phyloP scores from a whole-genome alignment of 768 basidiomycete genomes.

The Leucosporidium creatinivorum region DNA sequence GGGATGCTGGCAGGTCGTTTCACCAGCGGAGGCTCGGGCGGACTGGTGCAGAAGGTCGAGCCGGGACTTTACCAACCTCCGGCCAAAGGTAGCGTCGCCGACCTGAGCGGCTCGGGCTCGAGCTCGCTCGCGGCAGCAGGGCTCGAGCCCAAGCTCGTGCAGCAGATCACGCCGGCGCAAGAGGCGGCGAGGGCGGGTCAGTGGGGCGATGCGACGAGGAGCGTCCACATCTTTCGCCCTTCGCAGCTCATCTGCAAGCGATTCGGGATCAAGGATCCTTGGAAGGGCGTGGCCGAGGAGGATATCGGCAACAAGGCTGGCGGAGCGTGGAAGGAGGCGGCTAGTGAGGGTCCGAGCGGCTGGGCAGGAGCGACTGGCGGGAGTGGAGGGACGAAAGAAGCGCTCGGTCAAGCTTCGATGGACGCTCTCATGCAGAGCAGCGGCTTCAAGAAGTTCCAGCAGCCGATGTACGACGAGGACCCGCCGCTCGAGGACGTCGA shows the following conservation, averaged over 20 bases:
- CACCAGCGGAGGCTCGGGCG: conserved; percentile 60
- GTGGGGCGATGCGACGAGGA: conserved; percentile 84
- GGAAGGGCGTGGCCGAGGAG: conserved; percentile 48
- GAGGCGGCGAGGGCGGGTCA: conserved; percentile 78
- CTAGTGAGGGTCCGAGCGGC: conserved; percentile 4
- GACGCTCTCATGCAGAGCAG: conserved; percentile 28
- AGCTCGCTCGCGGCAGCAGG: conserved; percentile 47
- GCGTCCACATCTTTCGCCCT: conserved; percentile 67
- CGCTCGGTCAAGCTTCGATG: conserved; percentile 28
- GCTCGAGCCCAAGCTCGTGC: conserved; percentile 47
- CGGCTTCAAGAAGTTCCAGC: conserved; percentile 32
- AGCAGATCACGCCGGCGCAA: conserved; percentile 58
- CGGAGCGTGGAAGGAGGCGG: conserved; percentile 25
- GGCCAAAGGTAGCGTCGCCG: not conserved
- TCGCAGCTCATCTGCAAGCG: conserved; percentile 81
- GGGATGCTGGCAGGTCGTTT: conserved; percentile 94
- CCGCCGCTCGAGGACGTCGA: conserved; percentile 23
- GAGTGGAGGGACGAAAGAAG: conserved; percentile 11
- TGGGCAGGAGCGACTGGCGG: not conserved
- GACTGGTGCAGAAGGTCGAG: conserved; percentile 16
- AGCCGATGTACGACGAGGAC: conserved; percentile 22
- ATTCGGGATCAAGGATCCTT: conserved; percentile 83
- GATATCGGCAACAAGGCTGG: conserved; percentile 10
- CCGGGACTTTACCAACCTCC: conserved; percentile 43
- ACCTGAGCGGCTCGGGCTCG: conserved; percentile 33